Conservation (phyloP, 2,329 filamentous ascomycete species). For the Sclerotinia trifoliorum region DNA sequence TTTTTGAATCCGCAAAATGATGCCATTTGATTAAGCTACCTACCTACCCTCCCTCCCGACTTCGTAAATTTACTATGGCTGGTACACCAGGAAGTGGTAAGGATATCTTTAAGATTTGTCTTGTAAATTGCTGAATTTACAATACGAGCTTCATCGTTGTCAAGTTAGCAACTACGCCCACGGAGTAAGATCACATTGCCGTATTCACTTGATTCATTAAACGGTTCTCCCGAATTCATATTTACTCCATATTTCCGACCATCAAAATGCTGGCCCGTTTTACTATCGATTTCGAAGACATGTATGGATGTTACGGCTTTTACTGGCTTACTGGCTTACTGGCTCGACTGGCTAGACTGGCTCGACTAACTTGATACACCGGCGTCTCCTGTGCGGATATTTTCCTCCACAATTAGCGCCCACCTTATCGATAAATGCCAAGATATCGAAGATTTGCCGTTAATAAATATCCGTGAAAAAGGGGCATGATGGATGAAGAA, state of each 20-base stretch:
- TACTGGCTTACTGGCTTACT: background rate
- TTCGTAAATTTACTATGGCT: background rate
- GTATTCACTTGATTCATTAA: background rate
- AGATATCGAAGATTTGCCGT: background rate
- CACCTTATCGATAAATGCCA: constrained; percentile 3
- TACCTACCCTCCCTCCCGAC: background rate
- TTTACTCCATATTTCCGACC: background rate
- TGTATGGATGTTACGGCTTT: background rate
- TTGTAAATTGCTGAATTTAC: background rate
- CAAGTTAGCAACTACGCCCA: background rate
- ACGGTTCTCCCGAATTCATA: background rate
- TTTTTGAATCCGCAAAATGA: constrained; percentile 5
- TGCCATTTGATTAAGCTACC: background rate
- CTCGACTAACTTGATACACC: background rate
- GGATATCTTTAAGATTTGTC: constrained; percentile 1
- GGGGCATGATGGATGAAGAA: background rate
- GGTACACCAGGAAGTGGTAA: background rate
- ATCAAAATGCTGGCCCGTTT: background rate
- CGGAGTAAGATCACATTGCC: background rate
- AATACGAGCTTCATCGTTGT: constrained; percentile 8
- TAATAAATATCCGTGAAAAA: constrained; percentile 3
- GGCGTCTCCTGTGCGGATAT: background rate
- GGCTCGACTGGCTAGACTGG: background rate
- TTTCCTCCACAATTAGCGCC: background rate
- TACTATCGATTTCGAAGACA: background rate